Conservation (phyloP, 306 rosid genomes). For the Sesbania bispinosa region DNA sequence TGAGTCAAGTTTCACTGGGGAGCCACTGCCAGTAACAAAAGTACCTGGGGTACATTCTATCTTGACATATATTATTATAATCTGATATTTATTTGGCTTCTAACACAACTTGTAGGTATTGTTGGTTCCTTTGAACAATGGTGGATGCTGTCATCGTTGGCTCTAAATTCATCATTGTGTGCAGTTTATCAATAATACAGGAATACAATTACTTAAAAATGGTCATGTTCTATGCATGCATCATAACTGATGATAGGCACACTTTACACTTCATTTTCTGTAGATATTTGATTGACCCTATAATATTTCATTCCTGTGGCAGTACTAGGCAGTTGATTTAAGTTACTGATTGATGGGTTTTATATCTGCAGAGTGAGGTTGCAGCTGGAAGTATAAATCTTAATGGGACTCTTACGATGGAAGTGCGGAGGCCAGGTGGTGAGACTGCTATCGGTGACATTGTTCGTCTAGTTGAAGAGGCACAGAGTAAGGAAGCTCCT, state of each 20-base stretch:
- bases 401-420: conserved; percentile 86
- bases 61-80: conserved; percentile 14
- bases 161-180: not conserved
- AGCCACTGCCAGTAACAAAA: conserved; percentile 92
- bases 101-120: not conserved
- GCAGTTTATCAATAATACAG: not conserved
- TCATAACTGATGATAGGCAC: not conserved
- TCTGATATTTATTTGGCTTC: conserved; percentile 13
- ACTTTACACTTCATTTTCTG: conserved; percentile 19
- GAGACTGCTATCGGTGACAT: conserved; percentile 87
- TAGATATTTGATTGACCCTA: conserved; percentile 9
- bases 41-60: conserved; percentile 78
- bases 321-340: conserved; percentile 17
- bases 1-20: conserved; percentile 96
- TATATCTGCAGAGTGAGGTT: conserved; percentile 70
- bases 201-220: not conserved
- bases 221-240: not conserved
- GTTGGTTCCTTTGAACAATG: conserved; percentile 5
- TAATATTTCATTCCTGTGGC: conserved; percentile 4
- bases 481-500: conserved; percentile 95
- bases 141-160: conserved; percentile 14
- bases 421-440: conserved; percentile 89
- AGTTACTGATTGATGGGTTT: conserved; percentile 27
- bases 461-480: conserved; percentile 94
- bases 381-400: conserved; percentile 97